Conservation (phyloP, 2,329 filamentous ascomycete genomes). For the Ophiocordyceps camponoti-leonardi region DNA sequence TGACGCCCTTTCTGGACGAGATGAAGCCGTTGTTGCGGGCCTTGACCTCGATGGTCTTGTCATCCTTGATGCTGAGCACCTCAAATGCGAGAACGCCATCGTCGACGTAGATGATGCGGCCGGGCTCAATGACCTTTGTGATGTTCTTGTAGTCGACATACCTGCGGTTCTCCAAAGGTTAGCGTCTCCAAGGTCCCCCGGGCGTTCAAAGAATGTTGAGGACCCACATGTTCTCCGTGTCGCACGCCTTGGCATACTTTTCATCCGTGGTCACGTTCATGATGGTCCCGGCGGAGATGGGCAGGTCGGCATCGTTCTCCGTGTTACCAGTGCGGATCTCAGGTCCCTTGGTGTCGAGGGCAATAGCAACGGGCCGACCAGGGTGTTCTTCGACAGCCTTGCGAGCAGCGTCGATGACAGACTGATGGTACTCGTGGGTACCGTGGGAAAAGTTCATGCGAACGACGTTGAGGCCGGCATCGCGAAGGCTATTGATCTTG, state of each 20-base stretch:
- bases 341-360: conserved; percentile 57
- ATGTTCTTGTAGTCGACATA: conserved; percentile 99
- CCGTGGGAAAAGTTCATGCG: conserved; percentile 96
- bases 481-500: conserved; percentile 88
- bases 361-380: conserved; percentile 87
- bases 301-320: conserved; percentile 76
- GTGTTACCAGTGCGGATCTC: conserved; percentile 48
- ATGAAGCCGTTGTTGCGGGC: conserved; percentile 98
- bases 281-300: conserved; percentile 66
- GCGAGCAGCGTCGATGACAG: conserved; percentile 90
- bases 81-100: conserved; percentile 96
- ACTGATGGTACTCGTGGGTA: conserved; percentile 88
- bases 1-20: conserved; percentile 97
- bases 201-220: background rate
- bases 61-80: conserved; percentile 73
- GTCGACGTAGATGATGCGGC: conserved; percentile 94
- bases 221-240: conserved; percentile 83
- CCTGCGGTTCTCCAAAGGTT: conserved; percentile 26
- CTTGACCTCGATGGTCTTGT: conserved; percentile 71
- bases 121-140: conserved; percentile 85
- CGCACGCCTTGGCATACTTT: conserved; percentile 65
- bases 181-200: background rate
- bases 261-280: conserved; percentile 97
- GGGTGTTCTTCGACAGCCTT: conserved; percentile 61
- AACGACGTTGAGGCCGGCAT: conserved; percentile 87